Evolutionary conservation across 2,329 filamentous ascomycete genomes (phyloP), one percentile per base, ranked within the genome.

Genomic region (Sphaerostilbella broomeana): DNA sequence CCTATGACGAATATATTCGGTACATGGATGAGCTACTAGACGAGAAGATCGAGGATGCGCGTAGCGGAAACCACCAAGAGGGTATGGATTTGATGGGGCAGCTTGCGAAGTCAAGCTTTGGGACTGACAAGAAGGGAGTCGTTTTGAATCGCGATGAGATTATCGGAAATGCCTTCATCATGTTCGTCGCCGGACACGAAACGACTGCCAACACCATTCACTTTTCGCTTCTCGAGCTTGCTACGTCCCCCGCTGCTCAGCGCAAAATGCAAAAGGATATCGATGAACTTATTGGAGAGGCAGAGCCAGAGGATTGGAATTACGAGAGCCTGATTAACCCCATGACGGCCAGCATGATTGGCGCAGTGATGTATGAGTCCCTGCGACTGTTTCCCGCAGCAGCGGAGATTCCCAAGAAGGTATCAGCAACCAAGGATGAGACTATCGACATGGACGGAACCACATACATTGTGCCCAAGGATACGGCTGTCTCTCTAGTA

Each of bases 341-440:
- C 7, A 69, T 92, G 43, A 75, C 86, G 49, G 75, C 72, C 9
- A 78, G 79, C 44, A 81, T 86, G 70, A 64, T 81, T 8, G 86
- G 81, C 13, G 85, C 86, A 4, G 75, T 82, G 50, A 74, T 90
- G 70, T 85, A 87, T 54, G 86, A 92, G 64, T 79, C 81, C 25
- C 69, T 92, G 38, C 78, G 86, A 9, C 53, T 88, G 28, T 69
- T 86, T 43, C 84, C 85, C 2, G 78, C 86, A 0, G 81, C 86
- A 13, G 65, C 79, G 29, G 75, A 73, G 37, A 81, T 92, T 18
- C 85, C 85, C 19, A 92, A 92, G 62, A 72, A 68, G 37, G 72
- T 76, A 4, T 53, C 61, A 3, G 56, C 62, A 3, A 52, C 56
- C 2, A 54, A 64, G 16, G 70, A 72, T 36, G 80, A 88, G 60